Evolutionary conservation across 306 rosid genomes (phyloP), one percentile per base, ranked within the genome.

Genomic region (Fragaria ananassa): DNA sequence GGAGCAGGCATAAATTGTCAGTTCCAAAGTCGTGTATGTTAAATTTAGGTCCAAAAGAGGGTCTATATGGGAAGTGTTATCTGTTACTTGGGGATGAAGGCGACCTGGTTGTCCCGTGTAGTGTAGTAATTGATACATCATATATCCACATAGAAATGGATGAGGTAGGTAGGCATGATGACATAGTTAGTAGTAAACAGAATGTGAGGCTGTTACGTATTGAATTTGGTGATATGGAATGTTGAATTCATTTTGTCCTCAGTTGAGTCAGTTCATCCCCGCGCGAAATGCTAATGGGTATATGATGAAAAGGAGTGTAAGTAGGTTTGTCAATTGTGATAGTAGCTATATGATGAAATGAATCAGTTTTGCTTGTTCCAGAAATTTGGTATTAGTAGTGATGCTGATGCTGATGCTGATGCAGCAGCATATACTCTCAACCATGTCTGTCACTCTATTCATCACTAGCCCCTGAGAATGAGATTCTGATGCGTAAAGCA

Each of bases 1-100:
- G 75, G 78, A 80, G 81, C 10, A 83, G 72, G 21, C 57, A 79
- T 60, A 89, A 87, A 76, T 31, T 95, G 42, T 87, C 97, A 19
- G 93, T 88, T 77, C 81, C 91, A 2, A 92, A 83, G 51, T 87
- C 92, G 3, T 89, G 90, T 83, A 75, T 87, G 77, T 82, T 90
- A 87, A 92, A 95, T 83, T 84, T 89, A 70, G 88, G 92, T 21
- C 99, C 99, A 15, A 92, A 82, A 84, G 99, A 95, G 85, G 99
- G 99, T 82, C 81, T 91, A 6, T 92, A 95, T 62, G 89, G 84
- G 64, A 88, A 86, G 56, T 92, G 99, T 75, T 72, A 61, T 62
- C 53, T 89, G 45, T 75, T 72, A 63, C 71, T 87, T 47, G 84
- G 79, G 47, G 83, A 81, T 5, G 86, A 88, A 53, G 83, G 74